Evolutionary conservation across 805 yeast genomes (phyloP).

Genomic region (Candida sakaeoensis): DNA sequence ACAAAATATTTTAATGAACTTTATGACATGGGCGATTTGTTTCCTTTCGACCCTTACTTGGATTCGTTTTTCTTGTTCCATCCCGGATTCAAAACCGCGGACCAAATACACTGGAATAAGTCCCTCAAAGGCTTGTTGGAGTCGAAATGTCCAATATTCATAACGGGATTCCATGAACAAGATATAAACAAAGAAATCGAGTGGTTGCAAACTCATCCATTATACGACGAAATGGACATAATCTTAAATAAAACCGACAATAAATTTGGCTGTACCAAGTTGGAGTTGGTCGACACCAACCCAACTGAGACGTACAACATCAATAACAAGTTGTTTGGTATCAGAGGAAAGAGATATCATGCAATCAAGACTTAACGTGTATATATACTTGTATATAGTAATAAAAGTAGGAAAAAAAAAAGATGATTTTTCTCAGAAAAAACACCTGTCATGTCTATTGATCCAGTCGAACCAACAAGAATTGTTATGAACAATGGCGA

Average conservation of each 20-base stretch:
- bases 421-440: not conserved
- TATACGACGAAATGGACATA: constrained; percentile 69
- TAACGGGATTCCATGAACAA: constrained; percentile 81
- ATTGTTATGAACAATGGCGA: constrained; percentile 18
- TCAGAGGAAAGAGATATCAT: constrained; percentile 96
- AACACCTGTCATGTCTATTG: constrained; percentile 1
- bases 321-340: constrained; percentile 84
- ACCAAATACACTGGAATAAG: constrained; percentile 78
- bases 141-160: constrained; percentile 87
- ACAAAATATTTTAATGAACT: constrained; percentile 88
- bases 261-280: constrained; percentile 79
- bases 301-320: constrained; percentile 94
- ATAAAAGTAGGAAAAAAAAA: not conserved
- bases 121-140: constrained; percentile 84
- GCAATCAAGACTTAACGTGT: constrained; percentile 45
- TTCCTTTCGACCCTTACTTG: constrained; percentile 96
- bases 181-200: constrained; percentile 69
- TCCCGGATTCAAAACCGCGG: constrained; percentile 88
- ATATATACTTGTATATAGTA: not conserved
- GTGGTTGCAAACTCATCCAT: constrained; percentile 64
- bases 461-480: constrained; percentile 19
- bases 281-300: constrained; percentile 88
- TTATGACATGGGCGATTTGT: constrained; percentile 89
- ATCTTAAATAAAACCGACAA: constrained; percentile 73
- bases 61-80: constrained; percentile 93